phyloP scores from a whole-genome alignment of 2,329 filamentous ascomycete genomes.

The Scedosporium apiospermum region DNA sequence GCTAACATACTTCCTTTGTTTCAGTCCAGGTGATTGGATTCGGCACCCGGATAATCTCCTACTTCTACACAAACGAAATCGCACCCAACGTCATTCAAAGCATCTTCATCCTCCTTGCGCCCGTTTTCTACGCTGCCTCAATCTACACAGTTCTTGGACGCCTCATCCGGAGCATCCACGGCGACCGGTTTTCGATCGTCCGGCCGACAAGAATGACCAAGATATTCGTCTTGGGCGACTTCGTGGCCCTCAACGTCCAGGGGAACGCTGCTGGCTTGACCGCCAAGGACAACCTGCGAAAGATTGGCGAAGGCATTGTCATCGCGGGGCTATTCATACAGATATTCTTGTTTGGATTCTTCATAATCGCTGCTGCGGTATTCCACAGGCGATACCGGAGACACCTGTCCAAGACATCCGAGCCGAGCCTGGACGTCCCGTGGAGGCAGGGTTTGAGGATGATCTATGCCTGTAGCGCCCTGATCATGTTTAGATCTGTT shows the following conservation, averaged over 20 bases:
- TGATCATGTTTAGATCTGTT: slow-evolving; percentile 31
- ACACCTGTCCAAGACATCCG: neutral
- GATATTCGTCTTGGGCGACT: slow-evolving; percentile 44
- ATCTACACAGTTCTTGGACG: slow-evolving; percentile 38
- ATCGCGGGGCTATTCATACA: slow-evolving; percentile 44
- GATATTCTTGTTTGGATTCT: slow-evolving; percentile 42
- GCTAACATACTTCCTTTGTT: neutral
- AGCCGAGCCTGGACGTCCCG: slow-evolving; percentile 12
- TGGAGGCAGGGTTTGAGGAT: slow-evolving; percentile 19
- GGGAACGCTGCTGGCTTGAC: slow-evolving; percentile 29
- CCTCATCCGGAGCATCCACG: slow-evolving; percentile 26
- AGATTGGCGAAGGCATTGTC: slow-evolving; percentile 34
- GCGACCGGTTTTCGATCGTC: slow-evolving; percentile 23
- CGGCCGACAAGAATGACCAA: slow-evolving; percentile 35
- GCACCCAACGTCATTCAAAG: slow-evolving; percentile 29
- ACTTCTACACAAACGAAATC: slow-evolving; percentile 20
- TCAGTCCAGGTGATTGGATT: slow-evolving; percentile 14
- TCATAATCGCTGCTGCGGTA: slow-evolving; percentile 32
- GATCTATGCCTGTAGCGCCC: slow-evolving; percentile 17
- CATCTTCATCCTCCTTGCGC: slow-evolving; percentile 26
- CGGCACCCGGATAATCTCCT: slow-evolving; percentile 7
- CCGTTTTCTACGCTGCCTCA: slow-evolving; percentile 32
- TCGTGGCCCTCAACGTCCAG: slow-evolving; percentile 43
- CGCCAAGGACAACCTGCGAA: neutral
- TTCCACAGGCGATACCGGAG: slow-evolving; percentile 27